Percentiles rank a stretch among this genome's conserved stretches.
phyloP scores from a whole-genome alignment of 768 basidiomycete genomes.

The Lanmaoa rubissima region DNA sequence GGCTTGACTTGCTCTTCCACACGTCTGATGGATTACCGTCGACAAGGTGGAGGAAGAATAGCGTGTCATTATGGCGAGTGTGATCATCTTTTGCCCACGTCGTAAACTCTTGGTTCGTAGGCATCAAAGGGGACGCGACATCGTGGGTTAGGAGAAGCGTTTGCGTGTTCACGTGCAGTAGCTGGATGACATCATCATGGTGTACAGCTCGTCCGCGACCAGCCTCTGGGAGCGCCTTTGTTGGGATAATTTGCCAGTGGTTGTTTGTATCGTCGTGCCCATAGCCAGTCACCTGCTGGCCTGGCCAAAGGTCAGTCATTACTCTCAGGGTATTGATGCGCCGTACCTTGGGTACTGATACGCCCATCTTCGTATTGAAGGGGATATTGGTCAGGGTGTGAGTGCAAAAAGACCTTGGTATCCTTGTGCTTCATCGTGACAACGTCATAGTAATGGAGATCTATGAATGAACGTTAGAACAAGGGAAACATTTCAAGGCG shows the following conservation, averaged over 20 bases:
- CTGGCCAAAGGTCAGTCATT: conserved; percentile 35
- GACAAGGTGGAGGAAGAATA: conserved; percentile 74
- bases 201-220: conserved; percentile 92
- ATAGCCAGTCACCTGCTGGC: conserved; percentile 96
- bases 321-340: neutral
- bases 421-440: conserved; percentile 89
- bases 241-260: conserved; percentile 92
- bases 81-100: conserved; percentile 83
- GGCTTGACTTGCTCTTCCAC: conserved; percentile 91
- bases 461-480: conserved; percentile 41
- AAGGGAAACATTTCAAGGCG: neutral
- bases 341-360: conserved; percentile 82
- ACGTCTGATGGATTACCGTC: conserved; percentile 76
- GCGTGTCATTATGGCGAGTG: conserved; percentile 79
- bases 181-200: conserved; percentile 84
- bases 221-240: conserved; percentile 90
- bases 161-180: conserved; percentile 85
- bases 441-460: conserved; percentile 90
- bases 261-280: conserved; percentile 94
- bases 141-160: conserved; percentile 90
- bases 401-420: conserved; percentile 91
- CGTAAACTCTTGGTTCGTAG: conserved; percentile 98
- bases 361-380: conserved; percentile 94
- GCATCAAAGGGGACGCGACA: conserved; percentile 94
- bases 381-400: conserved; percentile 88